These are phyloP conservation scores for Chlorella sp. DNA, from an alignment of 139 green algal species.

Conservation along the genomic window DNA sequence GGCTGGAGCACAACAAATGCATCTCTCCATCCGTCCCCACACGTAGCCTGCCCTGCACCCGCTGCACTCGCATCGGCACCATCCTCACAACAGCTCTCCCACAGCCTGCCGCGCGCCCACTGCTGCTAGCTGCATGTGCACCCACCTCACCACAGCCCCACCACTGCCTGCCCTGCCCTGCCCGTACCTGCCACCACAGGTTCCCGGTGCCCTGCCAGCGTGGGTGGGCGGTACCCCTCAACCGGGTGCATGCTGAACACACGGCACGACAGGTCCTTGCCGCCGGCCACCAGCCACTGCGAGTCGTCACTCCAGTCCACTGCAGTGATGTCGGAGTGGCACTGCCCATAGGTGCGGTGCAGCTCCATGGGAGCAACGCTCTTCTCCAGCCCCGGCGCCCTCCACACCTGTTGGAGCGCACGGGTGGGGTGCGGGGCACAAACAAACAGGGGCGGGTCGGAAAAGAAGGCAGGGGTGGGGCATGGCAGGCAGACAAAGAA, in stretches of 20 bases:
- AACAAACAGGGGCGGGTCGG: background rate
- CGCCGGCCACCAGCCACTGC: constrained; percentile 78
- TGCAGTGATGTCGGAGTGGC: constrained; percentile 83
- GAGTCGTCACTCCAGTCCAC: constrained; percentile 88
- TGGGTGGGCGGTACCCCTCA: constrained; percentile 79
- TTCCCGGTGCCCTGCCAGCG: constrained; percentile 84
- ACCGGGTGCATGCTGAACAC: constrained; percentile 89
- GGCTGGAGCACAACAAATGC: no score
- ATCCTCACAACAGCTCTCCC: background rate
- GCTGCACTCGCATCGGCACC: no score
- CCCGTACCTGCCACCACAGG: constrained; percentile 25
- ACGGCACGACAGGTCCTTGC: constrained; percentile 79
- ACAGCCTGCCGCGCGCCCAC: no score
- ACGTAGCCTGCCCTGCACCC: no score
- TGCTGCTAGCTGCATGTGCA: no score
- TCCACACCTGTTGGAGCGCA: constrained; percentile 83
- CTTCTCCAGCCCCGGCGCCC: constrained; percentile 81
- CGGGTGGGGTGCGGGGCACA: background rate
- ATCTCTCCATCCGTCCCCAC: no score
- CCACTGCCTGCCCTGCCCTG: background rate
- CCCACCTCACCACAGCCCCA: background rate
- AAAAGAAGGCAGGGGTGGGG: background rate
- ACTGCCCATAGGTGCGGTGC: constrained; percentile 88
- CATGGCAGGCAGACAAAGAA: background rate
- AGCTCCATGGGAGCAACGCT: constrained; percentile 89